Percentiles rank a stretch among this genome's conserved stretches.
Evolutionary conservation across 164 flowering plant genomes (phyloP).

Genomic region (Nymphaea colorata): DNA sequence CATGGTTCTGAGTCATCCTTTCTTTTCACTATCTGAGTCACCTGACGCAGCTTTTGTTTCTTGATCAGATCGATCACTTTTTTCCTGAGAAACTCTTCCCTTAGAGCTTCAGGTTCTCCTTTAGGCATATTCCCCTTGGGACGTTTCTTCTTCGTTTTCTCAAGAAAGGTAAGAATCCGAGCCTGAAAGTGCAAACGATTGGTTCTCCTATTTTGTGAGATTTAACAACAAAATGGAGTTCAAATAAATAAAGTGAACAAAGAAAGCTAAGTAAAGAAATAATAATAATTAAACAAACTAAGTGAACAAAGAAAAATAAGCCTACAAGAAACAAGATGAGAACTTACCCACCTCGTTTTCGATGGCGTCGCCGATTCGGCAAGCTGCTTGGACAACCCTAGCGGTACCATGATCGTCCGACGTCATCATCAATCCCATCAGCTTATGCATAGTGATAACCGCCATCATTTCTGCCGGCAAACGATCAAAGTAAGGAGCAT

Average conservation of each 20-base stretch:
- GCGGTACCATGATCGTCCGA: conserved; percentile 48
- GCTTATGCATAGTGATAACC: conserved; percentile 92
- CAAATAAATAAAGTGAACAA: too few species aligned
- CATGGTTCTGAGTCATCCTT: conserved; percentile 57
- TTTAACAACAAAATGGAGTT: too few species aligned
- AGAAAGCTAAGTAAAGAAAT: too few species aligned
- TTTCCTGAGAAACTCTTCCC: conserved; percentile 40
- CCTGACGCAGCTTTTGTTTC: conserved; percentile 49
- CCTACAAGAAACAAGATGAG: neutral
- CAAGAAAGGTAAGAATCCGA: conserved; percentile 61
- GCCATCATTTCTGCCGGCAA: conserved; percentile 94
- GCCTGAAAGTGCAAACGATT: conserved; percentile 27
- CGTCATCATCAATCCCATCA: conserved; percentile 78
- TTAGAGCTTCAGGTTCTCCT: conserved; percentile 18
- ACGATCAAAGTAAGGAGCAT: conserved; percentile 44
- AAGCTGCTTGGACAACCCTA: conserved; percentile 76
- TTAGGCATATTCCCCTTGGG: conserved; percentile 13
- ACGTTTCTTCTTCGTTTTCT: conserved; percentile 44
- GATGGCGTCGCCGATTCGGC: conserved; percentile 72
- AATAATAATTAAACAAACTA: too few species aligned
- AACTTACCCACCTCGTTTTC: conserved; percentile 76
- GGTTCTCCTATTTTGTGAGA: neutral
- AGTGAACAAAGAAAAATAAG: too few species aligned
- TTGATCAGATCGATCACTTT: conserved; percentile 57
- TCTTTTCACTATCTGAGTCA: conserved; percentile 41